Base-by-base conservation (phyloP, 768 basidiomycete species). In the Suillus discolor region DNA sequence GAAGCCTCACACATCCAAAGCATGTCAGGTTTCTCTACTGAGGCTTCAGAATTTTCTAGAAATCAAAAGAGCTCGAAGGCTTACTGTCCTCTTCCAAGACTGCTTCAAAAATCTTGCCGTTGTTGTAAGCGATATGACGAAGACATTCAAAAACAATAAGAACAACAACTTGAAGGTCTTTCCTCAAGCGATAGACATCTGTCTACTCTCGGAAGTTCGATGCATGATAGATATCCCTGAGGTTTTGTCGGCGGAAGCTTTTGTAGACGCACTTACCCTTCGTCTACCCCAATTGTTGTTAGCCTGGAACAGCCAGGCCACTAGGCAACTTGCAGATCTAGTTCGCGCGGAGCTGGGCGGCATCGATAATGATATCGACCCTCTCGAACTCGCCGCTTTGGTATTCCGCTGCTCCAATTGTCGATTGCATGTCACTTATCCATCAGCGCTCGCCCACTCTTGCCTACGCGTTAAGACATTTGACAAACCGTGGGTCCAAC, bases 31-130 rank as follows among this genome's bases (percentile, higher is more conserved):
- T 31, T 54, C 53, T 54, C 28, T 54, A 31, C 31, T 11, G 20
- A 55, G 54, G 54, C 54, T 55, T 34, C 54, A 55, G 31, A 55
- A 55, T 34, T 55, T 55, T 34, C 11, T 55, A 6, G 31, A 55
- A 55, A 34, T 55, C 20, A 55, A 31, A 12, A 55, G 31, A 55
- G 54, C 12, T 34, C 54, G 53, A 28, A 28, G 53, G 31, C 54
- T 55, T 55, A 55, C 20, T 34, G 54, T 55, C 20, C 31, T 34
- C 12, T 12, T 55, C 20, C 54, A n/a, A 55, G 54, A 55, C 20
- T 20, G 54, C 20, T 55, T 55, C 11, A 55, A 20, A 20, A 11
- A 20, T 34, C 31, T 55, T 34, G 28, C 31, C 54, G 31, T 55
- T 34, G 18, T 34, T 55, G 31, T n/a, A 6, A 34, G 20, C 54